These are phyloP conservation scores for Breviolum minutum DNA, from an alignment of 73 alveolate species.

Conservation along the genomic window DNA sequence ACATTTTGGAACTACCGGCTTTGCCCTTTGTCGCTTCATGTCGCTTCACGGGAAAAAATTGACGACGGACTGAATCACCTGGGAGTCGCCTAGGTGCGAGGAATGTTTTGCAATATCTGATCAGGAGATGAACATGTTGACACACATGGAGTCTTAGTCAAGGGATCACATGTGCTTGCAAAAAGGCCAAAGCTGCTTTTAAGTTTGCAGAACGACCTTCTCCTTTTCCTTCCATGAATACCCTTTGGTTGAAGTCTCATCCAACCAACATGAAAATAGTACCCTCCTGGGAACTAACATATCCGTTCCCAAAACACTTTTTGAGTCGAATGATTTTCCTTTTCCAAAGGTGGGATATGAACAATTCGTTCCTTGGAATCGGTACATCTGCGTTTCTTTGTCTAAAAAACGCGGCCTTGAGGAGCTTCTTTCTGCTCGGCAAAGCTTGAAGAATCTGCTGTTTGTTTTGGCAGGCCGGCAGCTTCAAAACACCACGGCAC, in stretches of 20 bases:
- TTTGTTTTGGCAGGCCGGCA: constrained; percentile 41
- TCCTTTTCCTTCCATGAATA: neutral
- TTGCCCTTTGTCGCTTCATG: too few relatives aligned
- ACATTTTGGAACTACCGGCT: too few relatives aligned
- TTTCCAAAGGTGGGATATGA: neutral
- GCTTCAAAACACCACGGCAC: neutral
- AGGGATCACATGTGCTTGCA: neutral
- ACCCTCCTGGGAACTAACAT: too few relatives aligned
- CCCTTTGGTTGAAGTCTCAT: too few relatives aligned
- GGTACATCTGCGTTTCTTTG: neutral
- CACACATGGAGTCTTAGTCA: neutral
- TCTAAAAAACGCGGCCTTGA: neutral
- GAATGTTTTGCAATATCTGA: constrained; percentile 39
- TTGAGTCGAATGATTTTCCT: neutral
- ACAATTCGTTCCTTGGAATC: neutral
- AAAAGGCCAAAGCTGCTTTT: neutral
- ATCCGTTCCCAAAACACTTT: neutral
- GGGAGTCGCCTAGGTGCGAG: constrained; percentile 33
- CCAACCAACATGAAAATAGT: neutral
- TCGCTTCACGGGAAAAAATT: too few relatives aligned
- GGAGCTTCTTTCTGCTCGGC: constrained; percentile 76
- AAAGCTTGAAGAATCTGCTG: constrained; percentile 19
- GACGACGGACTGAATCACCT: neutral
- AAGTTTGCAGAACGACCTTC: neutral
- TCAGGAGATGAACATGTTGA: neutral